Conservation (phyloP, 371 early-diverging fungal species). For the Haplosporangium sp. region DNA sequence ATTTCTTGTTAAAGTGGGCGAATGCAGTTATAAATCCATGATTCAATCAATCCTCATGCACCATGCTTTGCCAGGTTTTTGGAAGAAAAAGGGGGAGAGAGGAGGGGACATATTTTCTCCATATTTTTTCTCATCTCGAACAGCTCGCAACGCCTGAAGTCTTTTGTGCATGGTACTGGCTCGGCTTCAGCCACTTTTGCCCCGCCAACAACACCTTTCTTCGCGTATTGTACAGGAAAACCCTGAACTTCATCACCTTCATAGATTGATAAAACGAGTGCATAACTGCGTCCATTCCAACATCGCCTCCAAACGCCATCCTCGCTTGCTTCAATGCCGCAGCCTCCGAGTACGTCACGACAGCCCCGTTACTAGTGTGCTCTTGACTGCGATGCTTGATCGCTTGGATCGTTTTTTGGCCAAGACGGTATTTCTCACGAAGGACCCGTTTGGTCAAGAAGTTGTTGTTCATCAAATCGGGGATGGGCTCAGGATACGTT, state of each 20-base stretch:
- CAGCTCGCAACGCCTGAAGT: neutral
- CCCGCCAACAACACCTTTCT: neutral
- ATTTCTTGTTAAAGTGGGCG: too few relatives aligned
- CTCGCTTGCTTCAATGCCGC: neutral
- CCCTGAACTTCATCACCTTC: slow-evolving; percentile 1
- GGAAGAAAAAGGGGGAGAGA: too few relatives aligned
- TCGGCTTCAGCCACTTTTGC: neutral
- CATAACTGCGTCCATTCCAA: slow-evolving; percentile 4
- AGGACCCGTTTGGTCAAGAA: slow-evolving; percentile 1
- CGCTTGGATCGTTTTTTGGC: neutral
- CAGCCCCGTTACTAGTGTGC: neutral
- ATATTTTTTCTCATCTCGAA: neutral
- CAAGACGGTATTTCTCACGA: slow-evolving; percentile 9
- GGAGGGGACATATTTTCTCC: too few relatives aligned
- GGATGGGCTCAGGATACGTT: slow-evolving; percentile 5
- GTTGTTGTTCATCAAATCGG: neutral
- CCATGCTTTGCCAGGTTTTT: too few relatives aligned
- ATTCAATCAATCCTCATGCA: too few relatives aligned
- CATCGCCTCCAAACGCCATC: slow-evolving; percentile 20
- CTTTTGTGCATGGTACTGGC: slow-evolving; percentile 3
- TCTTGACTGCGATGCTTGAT: slow-evolving; percentile 3
- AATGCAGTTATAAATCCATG: too few relatives aligned
- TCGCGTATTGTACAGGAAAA: slow-evolving; percentile 4
- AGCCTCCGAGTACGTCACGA: slow-evolving; percentile 9
- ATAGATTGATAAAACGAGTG: neutral